Evolutionary conservation across 2,329 filamentous ascomycete species (phyloP).

Genomic region (Diaporthe ampelina): DNA sequence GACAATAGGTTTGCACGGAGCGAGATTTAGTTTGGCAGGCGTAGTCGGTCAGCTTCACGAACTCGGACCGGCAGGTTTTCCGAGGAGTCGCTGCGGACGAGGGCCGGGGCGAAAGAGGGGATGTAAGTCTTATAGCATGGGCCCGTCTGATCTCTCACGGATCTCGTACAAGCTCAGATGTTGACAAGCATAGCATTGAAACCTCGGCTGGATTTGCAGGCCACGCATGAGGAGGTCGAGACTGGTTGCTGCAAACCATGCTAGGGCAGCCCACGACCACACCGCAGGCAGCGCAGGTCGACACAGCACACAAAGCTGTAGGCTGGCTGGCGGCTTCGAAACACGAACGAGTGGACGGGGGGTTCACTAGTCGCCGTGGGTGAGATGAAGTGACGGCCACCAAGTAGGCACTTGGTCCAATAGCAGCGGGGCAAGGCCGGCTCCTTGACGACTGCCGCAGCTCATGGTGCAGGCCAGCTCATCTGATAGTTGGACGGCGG

Average conservation of each 20-base stretch:
- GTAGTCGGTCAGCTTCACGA: conserved; percentile 20
- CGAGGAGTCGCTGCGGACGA: background rate
- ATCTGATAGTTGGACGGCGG: conserved; percentile 8
- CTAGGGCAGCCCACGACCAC: background rate
- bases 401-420: background rate
- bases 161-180: conserved; percentile 25
- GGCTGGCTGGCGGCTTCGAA: conserved; percentile 1
- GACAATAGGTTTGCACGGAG: conserved; percentile 11
- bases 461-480: conserved; percentile 11
- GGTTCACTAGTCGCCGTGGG: conserved; percentile 14
- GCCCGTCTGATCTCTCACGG: conserved; percentile 25
- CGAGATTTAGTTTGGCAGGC: conserved; percentile 1
- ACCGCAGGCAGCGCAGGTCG: background rate
- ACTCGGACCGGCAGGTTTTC: conserved; percentile 29
- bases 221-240: conserved; percentile 8
- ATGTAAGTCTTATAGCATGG: conserved; percentile 30
- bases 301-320: background rate
- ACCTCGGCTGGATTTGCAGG: conserved; percentile 25
- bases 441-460: conserved; percentile 10
- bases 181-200: conserved; percentile 26
- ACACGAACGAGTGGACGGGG: conserved; percentile 1
- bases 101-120: conserved; percentile 7
- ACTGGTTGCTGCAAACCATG: background rate
- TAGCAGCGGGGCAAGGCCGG: background rate
- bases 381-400: conserved; percentile 22